Base-by-base conservation (phyloP, 768 basidiomycete genomes). In the Saitozyma sp. region DNA sequence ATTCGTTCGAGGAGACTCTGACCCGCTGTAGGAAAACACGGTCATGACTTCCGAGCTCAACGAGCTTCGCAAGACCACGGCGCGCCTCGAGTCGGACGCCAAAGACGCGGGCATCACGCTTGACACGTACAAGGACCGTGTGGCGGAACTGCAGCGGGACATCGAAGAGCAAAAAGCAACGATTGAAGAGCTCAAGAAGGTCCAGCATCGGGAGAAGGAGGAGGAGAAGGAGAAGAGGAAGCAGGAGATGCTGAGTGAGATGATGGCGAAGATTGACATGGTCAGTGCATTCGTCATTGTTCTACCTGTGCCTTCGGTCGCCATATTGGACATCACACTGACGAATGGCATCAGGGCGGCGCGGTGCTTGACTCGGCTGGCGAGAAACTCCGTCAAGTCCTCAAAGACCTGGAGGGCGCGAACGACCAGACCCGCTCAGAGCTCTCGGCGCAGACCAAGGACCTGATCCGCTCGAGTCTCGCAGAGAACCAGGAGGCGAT, bases 181-280 rank as follows among this genome's bases (percentile, higher is more conserved):
- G 79, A 82, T 97, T 62, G 95, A 97, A 70, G 93, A 95, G 74
- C 83, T 98, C 49, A 92, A 91, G 82, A 82, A 83, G 42, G 84
- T 87, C 11, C 90, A 93, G 80, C 90, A 88, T 80, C 90, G 91
- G 63, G 86, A 89, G 14, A 88, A 89, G 45, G 88, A 88, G 40
- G 96, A 98, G 79, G 96, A 97, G 78, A 97, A 94, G 82, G 96
- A 99, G 84, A 96, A 92, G 84, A 87, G 90, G 79, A 98, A 98
- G 81, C 92, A 95, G 75, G 95, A 98, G 83, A 97, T 97, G 85
- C 91, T 99, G 90, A 93, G 92, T 9, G 83, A 93, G 68, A 96
- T 99, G 92, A 97, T 99, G 95, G 92, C 95, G 62, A 94, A 95
- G 80, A 95, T 99, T 70, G 94, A 98, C 80, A 85, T 89, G 65